A percentile compares a stretch with the other conserved stretches of the same genome.
Conservation (phyloP, 306 rosid species). For the Sicyos edulis region DNA sequence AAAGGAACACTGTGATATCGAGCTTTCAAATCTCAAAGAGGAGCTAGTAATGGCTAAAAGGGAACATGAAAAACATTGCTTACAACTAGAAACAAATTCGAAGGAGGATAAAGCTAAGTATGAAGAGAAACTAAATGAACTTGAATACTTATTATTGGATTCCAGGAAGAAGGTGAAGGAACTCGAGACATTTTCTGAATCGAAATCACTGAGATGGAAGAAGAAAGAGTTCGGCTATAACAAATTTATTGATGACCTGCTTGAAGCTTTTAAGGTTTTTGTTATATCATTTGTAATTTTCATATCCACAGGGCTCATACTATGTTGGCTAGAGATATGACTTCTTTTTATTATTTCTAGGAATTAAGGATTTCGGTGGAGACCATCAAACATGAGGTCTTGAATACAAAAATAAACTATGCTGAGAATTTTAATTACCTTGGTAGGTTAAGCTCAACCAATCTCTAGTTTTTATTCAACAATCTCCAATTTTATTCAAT, state of each 20-base stretch:
- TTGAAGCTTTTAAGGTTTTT: slow-evolving; percentile 67
- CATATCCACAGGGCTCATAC: background rate
- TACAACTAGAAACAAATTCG: slow-evolving; percentile 52
- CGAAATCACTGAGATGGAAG: slow-evolving; percentile 70
- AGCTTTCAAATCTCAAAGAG: slow-evolving; percentile 58
- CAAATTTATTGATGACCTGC: slow-evolving; percentile 42
- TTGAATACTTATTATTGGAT: slow-evolving; percentile 44
- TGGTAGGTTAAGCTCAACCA: slow-evolving; percentile 41
- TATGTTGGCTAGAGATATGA: background rate
- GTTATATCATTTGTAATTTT: slow-evolving; percentile 14
- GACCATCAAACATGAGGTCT: slow-evolving; percentile 54
- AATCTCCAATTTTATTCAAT: slow-evolving; percentile 11
- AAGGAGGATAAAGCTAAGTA: slow-evolving; percentile 50
- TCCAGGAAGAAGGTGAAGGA: slow-evolving; percentile 63
- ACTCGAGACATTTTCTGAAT: slow-evolving; percentile 65
- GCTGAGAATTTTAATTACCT: slow-evolving; percentile 61
- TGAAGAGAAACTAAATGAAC: slow-evolving; percentile 55
- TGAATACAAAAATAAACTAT: slow-evolving; percentile 56
- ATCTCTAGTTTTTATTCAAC: slow-evolving; percentile 9
- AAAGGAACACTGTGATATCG: slow-evolving; percentile 45
- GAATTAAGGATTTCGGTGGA: slow-evolving; percentile 56
- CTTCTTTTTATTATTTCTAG: slow-evolving; percentile 35
- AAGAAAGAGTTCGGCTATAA: slow-evolving; percentile 60
- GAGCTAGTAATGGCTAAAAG: slow-evolving; percentile 54
- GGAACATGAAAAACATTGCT: slow-evolving; percentile 46